Base-by-base conservation (phyloP, 768 basidiomycete species). In the Agrocybe praecox region DNA sequence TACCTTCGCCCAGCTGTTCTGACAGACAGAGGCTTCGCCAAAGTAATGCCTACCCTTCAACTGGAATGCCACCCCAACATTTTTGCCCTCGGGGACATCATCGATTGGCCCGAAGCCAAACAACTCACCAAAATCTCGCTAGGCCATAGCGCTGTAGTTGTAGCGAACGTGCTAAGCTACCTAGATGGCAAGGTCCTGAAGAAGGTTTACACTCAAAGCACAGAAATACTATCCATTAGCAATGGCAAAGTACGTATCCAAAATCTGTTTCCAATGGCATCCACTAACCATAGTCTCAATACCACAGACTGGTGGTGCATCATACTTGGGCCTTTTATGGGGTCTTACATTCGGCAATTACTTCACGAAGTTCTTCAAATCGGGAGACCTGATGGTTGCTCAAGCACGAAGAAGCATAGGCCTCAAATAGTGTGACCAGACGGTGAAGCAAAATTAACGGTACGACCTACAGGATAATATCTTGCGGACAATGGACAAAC, bases 21-120 rank as follows among this genome's bases (percentile, higher is more conserved):
- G 7, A 76, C 62, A 34, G 65, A 50, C 48, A 60, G 60, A 67
- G 84, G 69, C 61, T 72, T 62, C 46, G 78, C 88, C 46, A 82
- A 81, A 61, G 77, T 89, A 17, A 65, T 69, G 21, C 76, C 82
- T 1, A 87, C 83, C 2, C 75, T 90, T 34, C 86, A 88, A 62
- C 63, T 90, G 1, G 63, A 63, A 9, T 69, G 68, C 0, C 69
- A 85, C 65, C 70, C 80, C 0, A 76, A 76, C 56, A 79, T 90
- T 14, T 89, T 86, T 55, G 89, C 88, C 0, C 74, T 73, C 1
- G 88, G 89, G 2, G 89, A 90, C 62, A 76, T 86, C 58, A 79
- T 85, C 60, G 85, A 87, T 46, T 83, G 80, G 74, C 55, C 70
- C 0, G 89, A 89, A 66, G 82, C 88, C 63, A 88, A 88, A 63